Base-by-base conservation (phyloP, 1,284 basidiomycete genomes). In the Malassezia pachydermatis region DNA sequence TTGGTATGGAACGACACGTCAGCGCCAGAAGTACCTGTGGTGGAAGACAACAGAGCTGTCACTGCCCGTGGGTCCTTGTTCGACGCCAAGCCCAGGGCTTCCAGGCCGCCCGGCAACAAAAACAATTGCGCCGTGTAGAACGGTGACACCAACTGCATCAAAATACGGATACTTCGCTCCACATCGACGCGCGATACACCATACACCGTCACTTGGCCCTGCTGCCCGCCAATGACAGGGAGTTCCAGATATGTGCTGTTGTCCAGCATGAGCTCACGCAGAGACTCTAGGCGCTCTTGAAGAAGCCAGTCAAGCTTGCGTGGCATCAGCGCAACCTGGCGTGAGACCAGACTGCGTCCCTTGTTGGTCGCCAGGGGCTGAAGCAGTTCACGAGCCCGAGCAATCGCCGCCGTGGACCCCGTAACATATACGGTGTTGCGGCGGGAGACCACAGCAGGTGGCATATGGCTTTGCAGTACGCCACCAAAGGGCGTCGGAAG, bases 281-380 rank as follows among this genome's bases (percentile, higher is more conserved):
- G 76, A 60, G 94, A 88, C 50, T 95, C 90, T 25, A 86, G 78
- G 34, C 85, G 82, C 73, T 98, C 88, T 16, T 84, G 84, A 48
- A 96, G 81, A 80, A 98, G 84, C 90, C 92, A 96, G 70, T 98
- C 92, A 58, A 98, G 78, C 74, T 98, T 98, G 57, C 92, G 84
- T 30, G 94, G 92, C 24, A 95, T 78, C 54, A 96, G 84, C 10
- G 88, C 86, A 4, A 88, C 88, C 69, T 96, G 89, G 55, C 89
- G 78, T 16, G 89, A 90, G 52, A 95, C 84, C 58, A 94, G 81
- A 42, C 81, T 80, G 72, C 94, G 92, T 72, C 83, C 84, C 89
- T 92, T 66, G 72, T 80, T 83, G 54, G 83, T 75, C 13, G 88
- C 85, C 22, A 89, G 78, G 70, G 89, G 85, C 70, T 83, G 83